Base-by-base conservation (phyloP, 805 yeast species). In the Barnettozyma salicaria region DNA sequence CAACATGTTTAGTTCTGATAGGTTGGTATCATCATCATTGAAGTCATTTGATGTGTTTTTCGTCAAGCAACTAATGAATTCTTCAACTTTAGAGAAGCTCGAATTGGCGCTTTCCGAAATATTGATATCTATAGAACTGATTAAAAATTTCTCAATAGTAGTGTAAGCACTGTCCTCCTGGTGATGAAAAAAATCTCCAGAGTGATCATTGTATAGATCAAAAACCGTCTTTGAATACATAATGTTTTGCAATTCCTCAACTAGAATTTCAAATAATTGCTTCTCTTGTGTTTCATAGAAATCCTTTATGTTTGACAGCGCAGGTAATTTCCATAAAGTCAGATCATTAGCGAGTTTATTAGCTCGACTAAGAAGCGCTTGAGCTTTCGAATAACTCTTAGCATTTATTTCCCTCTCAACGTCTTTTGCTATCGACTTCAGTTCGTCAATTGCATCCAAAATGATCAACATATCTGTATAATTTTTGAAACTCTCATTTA, bases 181-280 rank as follows among this genome's bases (percentile, higher is more conserved):
- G 34, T 6, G 24, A n/a, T n/a, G n/a, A n/a, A n/a, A n/a, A n/a
- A 27, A 19, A 19, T 8, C 27, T 21, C 29, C n/a, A 27, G 16
- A 3, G 23, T 50, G 42, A 5, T 30, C 21, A 23, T 50, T 45
- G 36, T 32, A 47, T 4, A 37, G 19, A 5, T 41, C 31, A 23
- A 55, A 53, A 5, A 44, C 37, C 24, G 56, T 62, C 47, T 75
- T 77, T 28, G 81, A 63, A 49, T 80, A 85, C n/a, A 84, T 63
- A 39, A 84, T 80, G 32, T 68, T 71, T 41, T 76, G 78, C 28
- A 87, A 61, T 50, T 88, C 95, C 44, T 84, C 95, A n/a, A 84
- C 64, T 14, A 89, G 64, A 44, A 75, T 74, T 32, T 80, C 87
- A 50, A 81, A 80, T 20, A 89, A 61, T 28, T 72, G 69, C 40